Evolutionary conservation across 2,329 filamentous ascomycete genomes (phyloP), one percentile per base, ranked within the genome.

Genomic region (Xylaria sp.): DNA sequence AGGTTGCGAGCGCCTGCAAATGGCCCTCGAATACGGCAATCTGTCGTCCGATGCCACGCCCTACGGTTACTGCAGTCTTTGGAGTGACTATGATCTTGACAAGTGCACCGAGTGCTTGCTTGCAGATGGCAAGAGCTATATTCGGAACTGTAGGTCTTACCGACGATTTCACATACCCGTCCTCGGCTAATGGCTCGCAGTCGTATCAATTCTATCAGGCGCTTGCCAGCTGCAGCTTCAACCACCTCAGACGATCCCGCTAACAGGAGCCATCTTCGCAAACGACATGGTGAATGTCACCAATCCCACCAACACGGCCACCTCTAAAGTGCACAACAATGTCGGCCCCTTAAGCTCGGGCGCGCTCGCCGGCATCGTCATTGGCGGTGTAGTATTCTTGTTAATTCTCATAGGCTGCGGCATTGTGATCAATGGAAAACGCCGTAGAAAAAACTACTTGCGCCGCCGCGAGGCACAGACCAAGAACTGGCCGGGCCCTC

Each of bases 321-420:
- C 79, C 0, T 76, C 83, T n/a, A 69, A 81, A 46, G 78, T 81
- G 0, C 76, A 81, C 34, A 82, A 83, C 74, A 34, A 76, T 80
- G 39, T 78, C 81, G 83, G 84, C 0, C 81, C 85, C 0, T 75
- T 90, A 8, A 82, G 78, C 1, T 79, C 89, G 1, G 86, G 84
- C 4, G 85, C 82, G 13, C 86, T 88, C 63, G 86, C 89, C 0
- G 89, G 87, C 69, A 86, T 90, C 60, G 86, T 83, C 15, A 80
- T 87, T 25, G 87, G 83, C 5, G 83, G 80, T 0, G 70, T 90
- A 0, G 80, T 83, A 7, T 60, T 86, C 0, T 18, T 89, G 4
- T 80, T 90, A 3, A 75, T 79, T 8, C 13, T 85, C 1, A 70
- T 80, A 9, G 88, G 88, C 10, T 86, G 83, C 74, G 81, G 79